Base-by-base conservation (phyloP, 305 asterid species). In the Fraxinus greggii region DNA sequence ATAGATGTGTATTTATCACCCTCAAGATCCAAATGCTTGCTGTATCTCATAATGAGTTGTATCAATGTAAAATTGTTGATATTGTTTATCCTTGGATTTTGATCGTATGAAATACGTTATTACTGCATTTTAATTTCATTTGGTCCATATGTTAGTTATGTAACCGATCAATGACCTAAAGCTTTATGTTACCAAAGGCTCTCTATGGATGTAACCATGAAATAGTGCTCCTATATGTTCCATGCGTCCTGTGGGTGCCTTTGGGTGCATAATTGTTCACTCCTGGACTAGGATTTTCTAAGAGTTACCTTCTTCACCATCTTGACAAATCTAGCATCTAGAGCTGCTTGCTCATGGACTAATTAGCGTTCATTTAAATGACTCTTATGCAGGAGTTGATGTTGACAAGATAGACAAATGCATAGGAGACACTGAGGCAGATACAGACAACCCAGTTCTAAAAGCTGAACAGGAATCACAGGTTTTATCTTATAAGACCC, bases 391-490 rank as follows among this genome's bases (percentile, higher is more conserved):
- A 95, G 99, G 99, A 59, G 84, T 89, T 85, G 98, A 94, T 81
- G 75, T 91, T 65, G 89, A 91, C 88, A 89, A 91, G 90, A 94
- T 96, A 74, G 97, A 94, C 40, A 90, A 90, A 75, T 96, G 99
- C 82, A 83, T 94, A 54, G 99, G 99, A 80, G 98, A 94, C 88
- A 88, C 92, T n/a, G 95, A 89, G 77, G 97, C 97, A 29, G 94
- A 96, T 89, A 83, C 84, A 69, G 98, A 96, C 84, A 96, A 96
- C 89, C 93, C 94, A 31, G 85, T 96, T 84, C 90, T 94, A 63
- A 96, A 94, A 92, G 90, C 93, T 9, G 99, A 96, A 86, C 98
- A 94, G 87, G 97, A 92, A 85, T 86, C 95, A 61, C 99, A 96
- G 98, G 99, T 95, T 81, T 82, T 4, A 45, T 51, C 78, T 75